Evolutionary conservation across 345 rosid species (phyloP), one percentile per base, ranked within the genome.

Genomic region (Cochlearia excelsa): DNA sequence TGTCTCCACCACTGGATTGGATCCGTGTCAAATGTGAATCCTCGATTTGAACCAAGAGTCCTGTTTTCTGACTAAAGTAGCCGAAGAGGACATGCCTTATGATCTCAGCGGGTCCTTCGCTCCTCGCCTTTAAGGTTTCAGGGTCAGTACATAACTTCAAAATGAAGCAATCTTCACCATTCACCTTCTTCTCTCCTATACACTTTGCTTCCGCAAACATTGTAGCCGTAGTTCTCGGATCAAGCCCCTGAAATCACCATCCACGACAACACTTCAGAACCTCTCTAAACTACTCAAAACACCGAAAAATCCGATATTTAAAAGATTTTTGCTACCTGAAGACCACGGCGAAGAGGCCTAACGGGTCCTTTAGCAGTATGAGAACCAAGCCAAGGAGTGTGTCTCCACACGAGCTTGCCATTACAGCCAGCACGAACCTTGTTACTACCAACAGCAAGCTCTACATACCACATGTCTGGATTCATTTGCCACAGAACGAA

Each of bases 401-500:
- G 96, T 63, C 96, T 59, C 96, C 96, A 88, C 0, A 88, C 94
- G 43, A 88, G 87, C 67, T 86, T 88, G 4, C 96, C 96, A 38
- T 88, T 88, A 51, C 96, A 86, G 29, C 96, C 94, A 64, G 96
- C 96, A 55, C 73, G 96, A 74, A 88, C 87, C 68, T 88, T 88
- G 54, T 83, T 79, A 41, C 88, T 94, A 33, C 91, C 96, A 7
- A 84, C 96, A 1, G 96, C 84, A 63, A 86, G 85, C 66, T 86
- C 96, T 34, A 88, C 96, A 63, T 88, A 88, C 96, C 96, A 88
- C 91, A 84, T 86, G 50, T 86, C 96, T 5, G 96, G 96, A 77
- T 86, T 73, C 96, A 88, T 88, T 77, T 88, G 94, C 96, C 96
- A 88, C 7, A 88, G 94, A 51, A 88, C 96, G 47, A 88, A 88